These are phyloP conservation scores for Akanthomyces lecanii DNA, from an alignment of 2,329 filamentous ascomycete genomes.

Conservation along the genomic window DNA sequence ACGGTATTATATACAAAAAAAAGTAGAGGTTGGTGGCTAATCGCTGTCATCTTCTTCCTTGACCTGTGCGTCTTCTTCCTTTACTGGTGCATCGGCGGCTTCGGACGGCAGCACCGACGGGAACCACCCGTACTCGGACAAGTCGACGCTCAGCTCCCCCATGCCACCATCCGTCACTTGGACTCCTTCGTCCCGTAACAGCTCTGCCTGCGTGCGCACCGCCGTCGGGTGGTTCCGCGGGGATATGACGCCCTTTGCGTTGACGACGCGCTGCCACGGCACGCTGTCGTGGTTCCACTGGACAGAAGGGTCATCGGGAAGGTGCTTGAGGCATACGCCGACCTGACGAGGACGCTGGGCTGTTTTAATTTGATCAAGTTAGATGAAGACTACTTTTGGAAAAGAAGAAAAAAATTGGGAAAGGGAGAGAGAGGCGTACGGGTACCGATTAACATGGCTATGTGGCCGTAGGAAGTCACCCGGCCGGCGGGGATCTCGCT, in stretches of 20 bases:
- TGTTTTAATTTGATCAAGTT: constrained; percentile 27
- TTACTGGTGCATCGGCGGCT: background rate
- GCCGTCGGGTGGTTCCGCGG: constrained; percentile 57
- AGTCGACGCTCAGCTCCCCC: constrained; percentile 50
- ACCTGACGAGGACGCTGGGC: constrained; percentile 77
- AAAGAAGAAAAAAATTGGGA: too few species aligned
- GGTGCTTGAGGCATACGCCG: constrained; percentile 83
- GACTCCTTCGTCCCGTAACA: constrained; percentile 49
- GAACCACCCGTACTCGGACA: constrained; percentile 54
- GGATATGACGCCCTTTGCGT: constrained; percentile 79
- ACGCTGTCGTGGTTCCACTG: constrained; percentile 73
- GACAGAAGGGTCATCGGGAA: constrained; percentile 49
- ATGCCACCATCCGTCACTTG: constrained; percentile 44
- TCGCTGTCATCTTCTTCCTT: background rate
- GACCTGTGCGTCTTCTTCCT: background rate
- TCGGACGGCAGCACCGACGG: constrained; percentile 45
- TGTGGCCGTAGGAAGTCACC: constrained; percentile 85
- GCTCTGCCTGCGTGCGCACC: constrained; percentile 46
- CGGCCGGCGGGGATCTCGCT: constrained; percentile 79
- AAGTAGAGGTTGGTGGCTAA: background rate
- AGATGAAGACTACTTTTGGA: too few species aligned
- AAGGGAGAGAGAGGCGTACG: constrained; percentile 46
- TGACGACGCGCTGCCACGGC: constrained; percentile 93
- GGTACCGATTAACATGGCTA: constrained; percentile 66
- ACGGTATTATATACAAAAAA: too few species aligned